Percentiles rank a stretch among this genome's conserved stretches.
These are phyloP conservation scores for Leccinum variabile DNA, from an alignment of 1,284 basidiomycete genomes.

Conservation along the genomic window DNA sequence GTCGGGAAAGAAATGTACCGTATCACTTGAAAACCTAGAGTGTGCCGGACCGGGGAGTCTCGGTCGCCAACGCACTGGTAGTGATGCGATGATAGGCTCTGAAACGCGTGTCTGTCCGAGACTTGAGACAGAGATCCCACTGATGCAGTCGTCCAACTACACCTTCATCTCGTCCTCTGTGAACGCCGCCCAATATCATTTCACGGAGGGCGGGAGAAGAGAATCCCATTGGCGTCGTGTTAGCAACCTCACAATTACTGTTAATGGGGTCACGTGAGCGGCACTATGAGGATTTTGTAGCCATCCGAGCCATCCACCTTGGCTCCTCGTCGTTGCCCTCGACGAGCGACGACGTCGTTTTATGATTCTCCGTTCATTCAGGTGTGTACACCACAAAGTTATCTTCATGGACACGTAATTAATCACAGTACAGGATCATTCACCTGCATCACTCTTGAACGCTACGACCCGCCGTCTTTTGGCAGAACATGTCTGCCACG, in stretches of 20 bases:
- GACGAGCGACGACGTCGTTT: slow-evolving; percentile 3
- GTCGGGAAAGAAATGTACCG: neutral
- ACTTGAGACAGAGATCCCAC: neutral
- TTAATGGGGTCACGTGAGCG: slow-evolving; percentile 23
- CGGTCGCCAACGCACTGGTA: slow-evolving; percentile 24
- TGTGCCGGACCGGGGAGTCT: slow-evolving; percentile 9
- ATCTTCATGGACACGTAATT: neutral
- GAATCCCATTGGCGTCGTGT: neutral
- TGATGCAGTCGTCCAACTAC: neutral
- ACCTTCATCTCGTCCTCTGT: neutral
- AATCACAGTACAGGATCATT: slow-evolving; percentile 8
- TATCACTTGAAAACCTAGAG: too few relatives aligned
- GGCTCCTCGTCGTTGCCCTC: slow-evolving; percentile 12
- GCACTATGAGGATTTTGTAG: slow-evolving; percentile 11
- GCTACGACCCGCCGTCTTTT: slow-evolving; percentile 5
- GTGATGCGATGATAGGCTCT: slow-evolving; percentile 11
- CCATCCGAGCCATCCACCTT: slow-evolving; percentile 1
- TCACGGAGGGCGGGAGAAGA: neutral
- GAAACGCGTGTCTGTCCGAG: slow-evolving; percentile 7
- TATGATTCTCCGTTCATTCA: slow-evolving; percentile 12
- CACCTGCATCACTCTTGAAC: slow-evolving; percentile 5
- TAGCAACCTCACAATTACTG: slow-evolving; percentile 3
- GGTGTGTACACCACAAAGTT: slow-evolving; percentile 13
- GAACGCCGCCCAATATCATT: neutral
- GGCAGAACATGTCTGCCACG: slow-evolving; percentile 11